Percentiles rank a stretch among this genome's conserved stretches.
These are phyloP conservation scores for Agaricus sinodeliciosus DNA, from an alignment of 768 basidiomycete species.

Conservation along the genomic window DNA sequence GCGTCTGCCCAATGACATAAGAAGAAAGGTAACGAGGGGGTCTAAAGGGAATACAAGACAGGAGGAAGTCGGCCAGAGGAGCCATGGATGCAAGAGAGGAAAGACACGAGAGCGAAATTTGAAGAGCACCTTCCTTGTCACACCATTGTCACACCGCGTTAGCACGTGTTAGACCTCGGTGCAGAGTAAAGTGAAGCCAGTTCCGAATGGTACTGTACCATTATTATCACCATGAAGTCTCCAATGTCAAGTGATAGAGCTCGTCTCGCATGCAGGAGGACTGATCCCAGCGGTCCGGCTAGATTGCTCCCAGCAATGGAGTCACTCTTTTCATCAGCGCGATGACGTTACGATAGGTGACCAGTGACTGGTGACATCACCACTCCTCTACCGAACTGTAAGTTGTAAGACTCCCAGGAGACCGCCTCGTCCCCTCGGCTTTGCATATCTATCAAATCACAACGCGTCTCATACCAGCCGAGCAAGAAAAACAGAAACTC, in stretches of 20 bases:
- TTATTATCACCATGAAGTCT: not conserved
- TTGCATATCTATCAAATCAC: too few relatives aligned
- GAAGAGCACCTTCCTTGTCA: constrained; percentile 22
- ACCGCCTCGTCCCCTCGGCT: not conserved
- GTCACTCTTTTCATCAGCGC: not conserved
- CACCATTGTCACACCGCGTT: not conserved
- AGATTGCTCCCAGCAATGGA: not conserved
- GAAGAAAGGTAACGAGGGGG: constrained; percentile 51
- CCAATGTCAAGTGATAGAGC: not conserved
- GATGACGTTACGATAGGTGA: constrained; percentile 7
- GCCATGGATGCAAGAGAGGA: constrained; percentile 44
- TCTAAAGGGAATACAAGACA: constrained; percentile 48
- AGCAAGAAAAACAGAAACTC: too few relatives aligned
- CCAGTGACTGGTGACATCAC: not conserved
- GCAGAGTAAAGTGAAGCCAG: not conserved
- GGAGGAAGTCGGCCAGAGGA: constrained; percentile 67
- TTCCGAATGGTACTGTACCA: not conserved
- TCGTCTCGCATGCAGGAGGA: not conserved
- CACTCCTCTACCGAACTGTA: not conserved
- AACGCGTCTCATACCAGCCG: too few relatives aligned
- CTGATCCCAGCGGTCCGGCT: not conserved
- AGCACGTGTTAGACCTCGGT: constrained; percentile 7
- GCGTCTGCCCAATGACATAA: constrained; percentile 72
- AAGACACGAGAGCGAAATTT: constrained; percentile 23
- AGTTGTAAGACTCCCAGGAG: not conserved